Conservation (phyloP, 345 rosid genomes). For the Clarkia xantiana region DNA sequence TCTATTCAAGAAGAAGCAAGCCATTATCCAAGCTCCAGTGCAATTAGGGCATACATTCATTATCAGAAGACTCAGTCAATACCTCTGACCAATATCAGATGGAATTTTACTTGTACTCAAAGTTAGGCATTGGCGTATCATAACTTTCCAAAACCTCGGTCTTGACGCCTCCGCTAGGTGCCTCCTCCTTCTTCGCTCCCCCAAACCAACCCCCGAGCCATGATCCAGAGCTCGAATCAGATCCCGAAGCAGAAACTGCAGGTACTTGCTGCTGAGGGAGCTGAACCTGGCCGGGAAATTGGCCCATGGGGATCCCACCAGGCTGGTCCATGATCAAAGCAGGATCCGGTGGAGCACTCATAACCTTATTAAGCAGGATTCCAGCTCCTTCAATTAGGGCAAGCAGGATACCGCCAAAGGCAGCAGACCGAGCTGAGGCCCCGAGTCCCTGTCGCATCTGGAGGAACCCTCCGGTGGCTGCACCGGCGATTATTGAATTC, state of each 20-base stretch:
- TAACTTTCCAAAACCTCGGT: constrained; percentile 58
- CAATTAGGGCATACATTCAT: too few species aligned
- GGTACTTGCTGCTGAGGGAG: constrained; percentile 5
- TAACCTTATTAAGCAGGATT: constrained; percentile 36
- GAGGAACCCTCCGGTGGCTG: constrained; percentile 65
- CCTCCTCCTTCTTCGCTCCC: constrained; percentile 32
- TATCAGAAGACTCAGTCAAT: too few species aligned
- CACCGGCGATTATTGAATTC: constrained; percentile 72
- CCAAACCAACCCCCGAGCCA: constrained; percentile 48
- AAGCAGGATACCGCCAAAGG: constrained; percentile 39
- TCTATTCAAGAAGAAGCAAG: too few species aligned
- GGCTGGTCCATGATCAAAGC: constrained; percentile 32
- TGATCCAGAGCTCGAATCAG: constrained; percentile 10
- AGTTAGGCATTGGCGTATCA: constrained; percentile 60
- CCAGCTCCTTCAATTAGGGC: constrained; percentile 54
- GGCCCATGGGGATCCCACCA: constrained; percentile 17
- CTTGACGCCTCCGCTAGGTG: constrained; percentile 22
- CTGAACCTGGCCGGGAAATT: constrained; percentile 9
- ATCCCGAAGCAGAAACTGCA: constrained; percentile 9
- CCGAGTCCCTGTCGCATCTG: constrained; percentile 46
- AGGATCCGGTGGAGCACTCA: constrained; percentile 20
- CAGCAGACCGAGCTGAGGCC: constrained; percentile 37
- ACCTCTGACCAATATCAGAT: too few species aligned
- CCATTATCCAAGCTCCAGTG: too few species aligned
- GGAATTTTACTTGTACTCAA: constrained; percentile 45